phyloP scores from a whole-genome alignment of 1,284 basidiomycete species.

The Moesziomyces sp. region DNA sequence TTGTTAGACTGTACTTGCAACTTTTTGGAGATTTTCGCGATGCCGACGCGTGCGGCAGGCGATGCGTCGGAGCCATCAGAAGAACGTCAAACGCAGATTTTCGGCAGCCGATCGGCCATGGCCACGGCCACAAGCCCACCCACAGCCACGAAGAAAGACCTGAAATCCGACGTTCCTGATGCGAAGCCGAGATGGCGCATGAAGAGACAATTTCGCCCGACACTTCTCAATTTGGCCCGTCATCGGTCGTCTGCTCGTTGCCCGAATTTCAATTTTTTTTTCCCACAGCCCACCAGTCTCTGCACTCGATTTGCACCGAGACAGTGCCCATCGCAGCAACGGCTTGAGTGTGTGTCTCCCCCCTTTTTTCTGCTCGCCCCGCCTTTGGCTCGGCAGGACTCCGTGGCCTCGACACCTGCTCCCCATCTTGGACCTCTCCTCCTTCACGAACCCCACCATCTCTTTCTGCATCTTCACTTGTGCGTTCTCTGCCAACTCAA shows the following conservation, averaged over 20 bases:
- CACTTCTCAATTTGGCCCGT: not conserved
- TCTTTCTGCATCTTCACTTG: not conserved
- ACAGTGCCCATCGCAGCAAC: no score
- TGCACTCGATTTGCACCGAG: no score
- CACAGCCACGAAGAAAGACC: not conserved
- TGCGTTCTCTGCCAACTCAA: not conserved
- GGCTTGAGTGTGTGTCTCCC: not conserved
- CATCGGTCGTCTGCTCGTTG: not conserved
- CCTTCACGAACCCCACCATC: not conserved
- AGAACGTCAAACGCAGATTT: not conserved
- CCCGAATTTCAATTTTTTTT: not conserved
- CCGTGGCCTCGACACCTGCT: not conserved
- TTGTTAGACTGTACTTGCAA: no score
- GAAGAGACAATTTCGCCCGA: not conserved
- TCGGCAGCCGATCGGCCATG: not conserved
- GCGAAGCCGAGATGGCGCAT: not conserved
- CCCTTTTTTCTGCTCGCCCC: not conserved
- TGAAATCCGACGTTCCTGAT: not conserved
- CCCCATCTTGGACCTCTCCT: not conserved
- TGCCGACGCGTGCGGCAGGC: no score
- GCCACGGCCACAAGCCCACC: no score
- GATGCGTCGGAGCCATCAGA: not conserved
- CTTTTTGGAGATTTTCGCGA: no score
- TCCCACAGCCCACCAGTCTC: no score
- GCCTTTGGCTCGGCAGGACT: no score